Conservation (phyloP, 306 rosid species). For the Prunus mongolica region DNA sequence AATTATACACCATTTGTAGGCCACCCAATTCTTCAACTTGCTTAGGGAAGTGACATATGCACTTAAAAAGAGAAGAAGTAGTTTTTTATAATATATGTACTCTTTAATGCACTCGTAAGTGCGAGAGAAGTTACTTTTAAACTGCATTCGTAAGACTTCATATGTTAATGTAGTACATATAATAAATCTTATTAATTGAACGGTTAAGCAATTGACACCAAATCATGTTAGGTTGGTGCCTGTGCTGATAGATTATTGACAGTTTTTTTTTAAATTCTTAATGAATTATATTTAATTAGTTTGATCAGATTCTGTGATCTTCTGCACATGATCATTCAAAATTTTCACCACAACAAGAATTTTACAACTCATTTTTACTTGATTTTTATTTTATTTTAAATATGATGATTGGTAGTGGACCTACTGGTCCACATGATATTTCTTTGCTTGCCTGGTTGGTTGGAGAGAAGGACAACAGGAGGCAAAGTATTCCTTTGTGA, state of each 20-base stretch:
- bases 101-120: no score
- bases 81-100: no score
- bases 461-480: not conserved
- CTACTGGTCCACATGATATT: not conserved
- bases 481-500: not conserved
- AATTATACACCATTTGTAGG: not conserved
- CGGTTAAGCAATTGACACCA: no score
- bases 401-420: not conserved
- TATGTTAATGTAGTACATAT: no score
- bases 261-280: not conserved
- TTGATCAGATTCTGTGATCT: not conserved
- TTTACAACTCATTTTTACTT: not conserved
- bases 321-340: not conserved
- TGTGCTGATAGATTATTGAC: not conserved
- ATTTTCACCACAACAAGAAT: not conserved
- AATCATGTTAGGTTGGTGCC: not conserved
- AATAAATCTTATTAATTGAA: no score
- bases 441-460: not conserved
- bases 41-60: not conserved
- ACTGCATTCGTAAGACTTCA: no score
- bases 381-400: not conserved
- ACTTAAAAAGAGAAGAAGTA: no score
- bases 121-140: no score
- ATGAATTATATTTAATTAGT: not conserved
- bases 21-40: not conserved